These are phyloP conservation scores for Sugiyamaella floridensis DNA, from an alignment of 805 yeast species.

Conservation along the genomic window DNA sequence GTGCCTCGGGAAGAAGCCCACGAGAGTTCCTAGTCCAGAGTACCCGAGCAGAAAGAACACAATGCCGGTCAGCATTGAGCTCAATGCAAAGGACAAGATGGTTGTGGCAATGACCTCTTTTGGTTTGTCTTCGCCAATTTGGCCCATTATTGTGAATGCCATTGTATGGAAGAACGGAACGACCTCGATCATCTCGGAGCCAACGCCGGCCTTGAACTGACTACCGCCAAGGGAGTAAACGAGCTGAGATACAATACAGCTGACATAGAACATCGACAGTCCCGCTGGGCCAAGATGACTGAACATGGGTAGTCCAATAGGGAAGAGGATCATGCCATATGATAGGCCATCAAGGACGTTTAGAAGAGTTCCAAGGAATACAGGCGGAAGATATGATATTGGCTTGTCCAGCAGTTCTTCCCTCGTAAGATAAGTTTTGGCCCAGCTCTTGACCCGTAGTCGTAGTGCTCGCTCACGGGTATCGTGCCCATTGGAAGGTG, in stretches of 20 bases:
- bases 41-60: conserved; percentile 74
- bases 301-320: conserved; percentile 74
- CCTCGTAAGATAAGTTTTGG: conserved; percentile 2
- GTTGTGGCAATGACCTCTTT: conserved; percentile 72
- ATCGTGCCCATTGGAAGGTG: not conserved
- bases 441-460: not conserved
- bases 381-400: conserved; percentile 60
- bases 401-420: conserved; percentile 28
- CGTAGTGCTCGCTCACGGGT: too few species aligned
- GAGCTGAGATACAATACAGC: conserved; percentile 83
- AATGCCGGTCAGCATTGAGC: conserved; percentile 79
- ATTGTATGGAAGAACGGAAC: conserved; percentile 96
- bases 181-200: conserved; percentile 98
- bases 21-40: conserved; percentile 72
- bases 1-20: conserved; percentile 94
- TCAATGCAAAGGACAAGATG: conserved; percentile 72
- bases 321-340: conserved; percentile 97
- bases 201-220: conserved; percentile 83
- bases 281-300: conserved; percentile 81
- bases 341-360: conserved; percentile 90
- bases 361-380: conserved; percentile 72
- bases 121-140: conserved; percentile 44
- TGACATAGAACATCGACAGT: conserved; percentile 85
- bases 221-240: conserved; percentile 88
- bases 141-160: conserved; percentile 64